phyloP scores from a whole-genome alignment of 1,284 basidiomycete genomes.

The Malassezia obtusa region DNA sequence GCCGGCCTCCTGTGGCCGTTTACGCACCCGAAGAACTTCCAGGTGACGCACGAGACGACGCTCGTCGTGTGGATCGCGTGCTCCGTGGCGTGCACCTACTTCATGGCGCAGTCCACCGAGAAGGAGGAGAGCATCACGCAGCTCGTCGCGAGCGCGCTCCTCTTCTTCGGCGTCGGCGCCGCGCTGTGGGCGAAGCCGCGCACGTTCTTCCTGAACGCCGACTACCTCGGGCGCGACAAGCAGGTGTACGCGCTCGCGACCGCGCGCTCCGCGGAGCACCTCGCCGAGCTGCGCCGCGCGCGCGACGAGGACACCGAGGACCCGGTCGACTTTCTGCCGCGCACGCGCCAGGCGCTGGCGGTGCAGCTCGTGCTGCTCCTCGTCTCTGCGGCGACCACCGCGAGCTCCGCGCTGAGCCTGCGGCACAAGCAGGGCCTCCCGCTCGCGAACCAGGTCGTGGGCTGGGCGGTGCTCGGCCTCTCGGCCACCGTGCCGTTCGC shows the following conservation, averaged over 20 bases:
- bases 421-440: constrained; percentile 63
- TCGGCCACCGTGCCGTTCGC: constrained; percentile 28
- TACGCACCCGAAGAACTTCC: constrained; percentile 21
- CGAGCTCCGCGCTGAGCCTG: constrained; percentile 57
- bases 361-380: constrained; percentile 51
- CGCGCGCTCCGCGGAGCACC: neutral
- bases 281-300: neutral
- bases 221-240: constrained; percentile 6
- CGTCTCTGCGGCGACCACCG: constrained; percentile 48
- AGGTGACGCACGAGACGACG: constrained; percentile 39
- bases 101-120: constrained; percentile 64
- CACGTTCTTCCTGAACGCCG: constrained; percentile 16
- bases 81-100: constrained; percentile 51
- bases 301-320: constrained; percentile 2
- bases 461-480: constrained; percentile 58
- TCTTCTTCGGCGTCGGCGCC: constrained; percentile 19
- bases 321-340: constrained; percentile 13
- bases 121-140: constrained; percentile 57
- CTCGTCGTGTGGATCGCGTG: constrained; percentile 55
- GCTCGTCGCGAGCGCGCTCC: constrained; percentile 23
- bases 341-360: constrained; percentile 23
- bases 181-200: neutral
- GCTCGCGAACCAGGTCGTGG: constrained; percentile 56
- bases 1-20: constrained; percentile 60
- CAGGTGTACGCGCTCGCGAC: constrained; percentile 3